Evolutionary conservation across 2,329 filamentous ascomycete genomes (phyloP).

Genomic region (Dothideomycetes sp.): DNA sequence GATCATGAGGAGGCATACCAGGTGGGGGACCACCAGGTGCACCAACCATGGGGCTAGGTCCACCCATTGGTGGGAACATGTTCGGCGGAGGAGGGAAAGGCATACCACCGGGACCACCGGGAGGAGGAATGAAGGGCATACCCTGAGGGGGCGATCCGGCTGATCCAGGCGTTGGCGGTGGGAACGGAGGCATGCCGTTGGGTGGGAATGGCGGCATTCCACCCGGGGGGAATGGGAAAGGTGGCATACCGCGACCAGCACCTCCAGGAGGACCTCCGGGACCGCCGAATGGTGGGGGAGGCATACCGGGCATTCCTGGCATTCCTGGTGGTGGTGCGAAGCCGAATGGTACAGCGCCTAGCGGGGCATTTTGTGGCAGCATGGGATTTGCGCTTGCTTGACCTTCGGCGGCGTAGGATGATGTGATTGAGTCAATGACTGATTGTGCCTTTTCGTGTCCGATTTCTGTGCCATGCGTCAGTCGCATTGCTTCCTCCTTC

Average conservation of each 20-base stretch:
- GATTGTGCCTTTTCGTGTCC: slow-evolving; percentile 97
- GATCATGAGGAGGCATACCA: slow-evolving; percentile 11
- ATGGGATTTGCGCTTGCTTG: slow-evolving; percentile 80
- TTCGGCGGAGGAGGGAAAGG: slow-evolving; percentile 20
- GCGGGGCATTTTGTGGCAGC: slow-evolving; percentile 48
- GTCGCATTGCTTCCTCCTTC: slow-evolving; percentile 4
- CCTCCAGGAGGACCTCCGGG: slow-evolving; percentile 29
- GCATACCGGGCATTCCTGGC: slow-evolving; percentile 26
- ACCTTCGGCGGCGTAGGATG: slow-evolving; percentile 88
- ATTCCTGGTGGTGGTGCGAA: slow-evolving; percentile 40
- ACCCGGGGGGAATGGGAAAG: slow-evolving; percentile 29
- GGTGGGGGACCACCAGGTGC: slow-evolving; percentile 10
- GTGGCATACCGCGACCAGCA: slow-evolving; percentile 23
- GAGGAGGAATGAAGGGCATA: slow-evolving; percentile 23
- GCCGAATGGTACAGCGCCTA: slow-evolving; percentile 29
- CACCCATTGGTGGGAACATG: slow-evolving; percentile 26
- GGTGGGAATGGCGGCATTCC: slow-evolving; percentile 29
- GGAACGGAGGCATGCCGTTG: slow-evolving; percentile 17
- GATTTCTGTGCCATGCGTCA: slow-evolving; percentile 55
- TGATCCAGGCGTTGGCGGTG: slow-evolving; percentile 15
- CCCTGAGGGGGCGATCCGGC: slow-evolving; percentile 22
- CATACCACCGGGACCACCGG: slow-evolving; percentile 16
- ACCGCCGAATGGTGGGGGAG: slow-evolving; percentile 28
- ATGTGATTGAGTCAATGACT: slow-evolving; percentile 96
- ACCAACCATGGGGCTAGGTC: slow-evolving; percentile 17